Evolutionary conservation across 192 early-diverging fungal species (phyloP).

Genomic region (Coemansia sp.): DNA sequence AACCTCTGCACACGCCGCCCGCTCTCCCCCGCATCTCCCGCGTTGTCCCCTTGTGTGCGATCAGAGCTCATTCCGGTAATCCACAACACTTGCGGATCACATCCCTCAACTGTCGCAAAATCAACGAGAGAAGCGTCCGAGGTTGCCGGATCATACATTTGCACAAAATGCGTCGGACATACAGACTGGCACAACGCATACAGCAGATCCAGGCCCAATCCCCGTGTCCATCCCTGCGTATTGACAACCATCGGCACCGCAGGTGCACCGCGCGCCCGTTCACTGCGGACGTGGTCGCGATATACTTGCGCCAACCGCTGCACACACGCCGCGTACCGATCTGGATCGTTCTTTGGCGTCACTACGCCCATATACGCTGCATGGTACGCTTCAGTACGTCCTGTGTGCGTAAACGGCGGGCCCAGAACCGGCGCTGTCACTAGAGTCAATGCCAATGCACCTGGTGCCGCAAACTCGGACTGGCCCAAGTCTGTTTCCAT

Average conservation of each 20-base stretch:
- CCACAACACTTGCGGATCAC: constrained; percentile 28
- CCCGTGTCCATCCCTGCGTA: constrained; percentile 93
- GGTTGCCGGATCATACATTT: constrained; percentile 44
- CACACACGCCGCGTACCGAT: constrained; percentile 74
- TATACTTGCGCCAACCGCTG: constrained; percentile 63
- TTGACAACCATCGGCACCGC: constrained; percentile 87
- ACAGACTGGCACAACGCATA: constrained; percentile 62
- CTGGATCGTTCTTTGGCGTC: constrained; percentile 77
- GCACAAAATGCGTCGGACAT: constrained; percentile 70
- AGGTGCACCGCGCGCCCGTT: constrained; percentile 1
- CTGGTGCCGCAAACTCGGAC: constrained; percentile 80
- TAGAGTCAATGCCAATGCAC: constrained; percentile 77
- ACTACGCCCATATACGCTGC: constrained; percentile 75
- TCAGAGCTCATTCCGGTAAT: constrained; percentile 37
- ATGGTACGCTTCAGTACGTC: constrained; percentile 58
- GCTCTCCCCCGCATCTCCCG: constrained; percentile 1
- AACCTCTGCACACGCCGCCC: constrained; percentile 41
- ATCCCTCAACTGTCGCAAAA: constrained; percentile 37
- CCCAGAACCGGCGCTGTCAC: constrained; percentile 71
- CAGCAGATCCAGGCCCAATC: constrained; percentile 82
- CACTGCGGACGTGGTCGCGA: constrained; percentile 34
- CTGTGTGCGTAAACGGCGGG: constrained; percentile 77
- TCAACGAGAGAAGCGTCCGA: constrained; percentile 39
- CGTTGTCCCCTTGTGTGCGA: constrained; percentile 12
- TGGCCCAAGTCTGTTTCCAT: constrained; percentile 94